Percentiles rank a stretch among this genome's conserved stretches.
Evolutionary conservation across 2,329 filamentous ascomycete genomes (phyloP).

Genomic region (Leptographium lundbergii): DNA sequence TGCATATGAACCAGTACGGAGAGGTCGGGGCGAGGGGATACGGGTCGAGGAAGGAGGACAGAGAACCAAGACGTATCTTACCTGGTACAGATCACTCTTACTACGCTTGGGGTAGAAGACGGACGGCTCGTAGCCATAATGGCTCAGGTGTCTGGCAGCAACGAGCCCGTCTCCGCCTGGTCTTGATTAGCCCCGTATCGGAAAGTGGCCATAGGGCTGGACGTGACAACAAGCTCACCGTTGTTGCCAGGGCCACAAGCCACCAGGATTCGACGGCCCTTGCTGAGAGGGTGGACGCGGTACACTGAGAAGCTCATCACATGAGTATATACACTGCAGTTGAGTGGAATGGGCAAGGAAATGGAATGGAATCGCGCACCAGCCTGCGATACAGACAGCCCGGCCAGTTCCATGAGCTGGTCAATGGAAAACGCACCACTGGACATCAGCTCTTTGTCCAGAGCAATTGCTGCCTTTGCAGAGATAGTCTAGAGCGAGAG

Average conservation of each 20-base stretch:
- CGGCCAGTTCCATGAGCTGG: constrained; percentile 94
- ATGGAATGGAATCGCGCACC: constrained; percentile 33
- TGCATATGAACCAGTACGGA: neutral
- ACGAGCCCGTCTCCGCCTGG: constrained; percentile 87
- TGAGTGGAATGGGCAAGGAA: neutral
- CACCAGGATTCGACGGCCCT: constrained; percentile 63
- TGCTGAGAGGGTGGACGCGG: constrained; percentile 62
- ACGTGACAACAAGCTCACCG: constrained; percentile 25
- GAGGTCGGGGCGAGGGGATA: neutral
- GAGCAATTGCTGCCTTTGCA: constrained; percentile 72
- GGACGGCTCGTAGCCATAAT: constrained; percentile 81
- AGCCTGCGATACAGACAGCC: constrained; percentile 83
- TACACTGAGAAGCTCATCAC: constrained; percentile 45
- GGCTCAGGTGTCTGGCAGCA: constrained; percentile 77
- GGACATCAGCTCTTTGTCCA: constrained; percentile 92
- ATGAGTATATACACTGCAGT: neutral
- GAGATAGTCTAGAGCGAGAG: constrained; percentile 56
- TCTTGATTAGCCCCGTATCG: neutral
- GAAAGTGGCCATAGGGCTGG: neutral
- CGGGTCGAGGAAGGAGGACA: too few relatives aligned
- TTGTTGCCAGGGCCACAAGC: constrained; percentile 82
- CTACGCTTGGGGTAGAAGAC: constrained; percentile 89
- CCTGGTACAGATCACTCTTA: constrained; percentile 82
- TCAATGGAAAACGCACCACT: constrained; percentile 81
- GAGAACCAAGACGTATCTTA: constrained; percentile 21